phyloP scores from a whole-genome alignment of 1,139 yeast species.

The Geotrichum carabidarum region DNA sequence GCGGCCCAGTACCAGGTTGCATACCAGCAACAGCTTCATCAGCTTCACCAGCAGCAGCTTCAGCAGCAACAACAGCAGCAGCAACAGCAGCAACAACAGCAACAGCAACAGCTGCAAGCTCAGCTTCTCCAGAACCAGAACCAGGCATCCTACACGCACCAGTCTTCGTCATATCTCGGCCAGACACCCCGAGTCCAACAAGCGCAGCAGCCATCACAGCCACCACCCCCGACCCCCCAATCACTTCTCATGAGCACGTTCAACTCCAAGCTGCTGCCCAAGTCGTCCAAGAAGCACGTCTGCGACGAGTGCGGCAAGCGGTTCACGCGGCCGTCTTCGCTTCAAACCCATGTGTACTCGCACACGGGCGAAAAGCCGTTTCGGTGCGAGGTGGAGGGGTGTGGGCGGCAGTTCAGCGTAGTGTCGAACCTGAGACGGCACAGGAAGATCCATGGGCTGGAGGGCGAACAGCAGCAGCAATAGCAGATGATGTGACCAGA shows the following conservation, averaged over 20 bases:
- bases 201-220: background rate
- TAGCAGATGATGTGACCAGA: too few species aligned
- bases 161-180: too few species aligned
- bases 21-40: conserved; percentile 1
- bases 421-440: conserved; percentile 80
- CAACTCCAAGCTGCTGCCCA: conserved; percentile 28
- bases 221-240: background rate
- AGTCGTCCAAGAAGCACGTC: conserved; percentile 36
- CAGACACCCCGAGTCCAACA: background rate
- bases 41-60: conserved; percentile 1
- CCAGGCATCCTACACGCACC: background rate
- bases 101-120: background rate
- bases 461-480: too few species aligned
- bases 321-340: conserved; percentile 74
- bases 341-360: conserved; percentile 73
- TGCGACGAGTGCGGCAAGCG: conserved; percentile 69
- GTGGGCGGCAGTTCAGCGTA: conserved; percentile 70
- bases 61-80: conserved; percentile 2
- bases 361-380: conserved; percentile 87
- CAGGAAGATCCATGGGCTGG: conserved; percentile 49
- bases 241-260: conserved; percentile 30
- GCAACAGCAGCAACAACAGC: background rate
- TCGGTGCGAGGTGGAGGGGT: conserved; percentile 58
- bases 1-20: conserved; percentile 5
- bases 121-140: conserved; percentile 5